A percentile compares a stretch with the other conserved stretches of the same genome.
phyloP scores from a whole-genome alignment of 345 rosid genomes.

The Hibiscus mutabilis region DNA sequence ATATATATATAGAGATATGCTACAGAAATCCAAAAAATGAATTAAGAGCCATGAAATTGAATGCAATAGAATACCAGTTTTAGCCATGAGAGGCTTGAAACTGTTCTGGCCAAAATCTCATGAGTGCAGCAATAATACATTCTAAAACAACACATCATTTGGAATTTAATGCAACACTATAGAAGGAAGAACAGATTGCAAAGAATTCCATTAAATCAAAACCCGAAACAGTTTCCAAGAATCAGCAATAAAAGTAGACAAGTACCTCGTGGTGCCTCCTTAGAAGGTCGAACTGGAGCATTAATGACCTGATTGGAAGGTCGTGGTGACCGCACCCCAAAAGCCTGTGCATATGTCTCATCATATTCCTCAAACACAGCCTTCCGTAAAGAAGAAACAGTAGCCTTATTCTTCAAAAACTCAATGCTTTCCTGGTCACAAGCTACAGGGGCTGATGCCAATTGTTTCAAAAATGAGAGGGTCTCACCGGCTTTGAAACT shows the following conservation, averaged over 20 bases:
- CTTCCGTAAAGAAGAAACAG: slow-evolving; percentile 60
- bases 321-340: slow-evolving; percentile 55
- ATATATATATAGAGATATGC: not conserved
- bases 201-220: slow-evolving; percentile 14
- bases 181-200: not conserved
- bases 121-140: no score
- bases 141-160: not conserved
- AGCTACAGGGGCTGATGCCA: slow-evolving; percentile 53
- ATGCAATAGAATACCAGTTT: not conserved
- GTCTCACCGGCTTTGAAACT: slow-evolving; percentile 48
- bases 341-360: slow-evolving; percentile 98
- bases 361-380: slow-evolving; percentile 94
- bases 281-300: slow-evolving; percentile 28
- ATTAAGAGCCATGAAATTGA: not conserved
- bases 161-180: not conserved
- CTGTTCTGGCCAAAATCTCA: not conserved
- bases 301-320: slow-evolving; percentile 39
- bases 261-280: slow-evolving; percentile 59
- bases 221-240: not conserved
- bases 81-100: not conserved
- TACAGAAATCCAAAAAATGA: not conserved
- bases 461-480: slow-evolving; percentile 52
- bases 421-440: slow-evolving; percentile 37
- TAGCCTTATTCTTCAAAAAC: slow-evolving; percentile 55
- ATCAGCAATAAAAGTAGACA: slow-evolving; percentile 11